Evolutionary conservation across 257 asterid species (phyloP), one percentile per base, ranked within the genome.

Genomic region (Solanum virginianum): DNA sequence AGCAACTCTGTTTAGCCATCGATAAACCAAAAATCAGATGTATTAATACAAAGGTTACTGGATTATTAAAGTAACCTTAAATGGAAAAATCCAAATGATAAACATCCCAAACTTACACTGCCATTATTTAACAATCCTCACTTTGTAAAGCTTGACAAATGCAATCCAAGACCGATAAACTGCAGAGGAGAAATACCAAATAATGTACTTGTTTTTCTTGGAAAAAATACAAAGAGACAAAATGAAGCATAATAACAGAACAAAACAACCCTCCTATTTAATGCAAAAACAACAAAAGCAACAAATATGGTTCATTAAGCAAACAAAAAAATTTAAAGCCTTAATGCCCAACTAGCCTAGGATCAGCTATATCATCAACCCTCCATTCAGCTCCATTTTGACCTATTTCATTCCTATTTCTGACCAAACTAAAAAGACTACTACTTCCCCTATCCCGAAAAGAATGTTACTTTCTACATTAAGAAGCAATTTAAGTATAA

Each of bases 1-100:
- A 82, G 98, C 97, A 85, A 94, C 95, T 86, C 98, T 97, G 65
- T 75, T 62, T 70, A 71, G 88, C 51, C 80, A 90, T 60, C 85
- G 87, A 87, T 20, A 54, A 26, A 43, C 45, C 24, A 1, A 49
- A 75, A 75, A 75, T 49, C 24, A 75, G 41, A 75, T 43, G 51
- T 6, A 20, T 2, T 47, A 49, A 22, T 74, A 74, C 55, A 74
- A 74, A 74, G 4, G 62, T 2, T 8, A 75, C 62, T 49, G 62
- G 82, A 49, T 49, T 24, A 24, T 4, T 13, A 8, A 75, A 74
- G 82, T 24, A 49, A 14, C 43, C 1, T 45, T 45, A 74, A 75
- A 75, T 49, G 3, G 22, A 24, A 49, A 32, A 49, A 75, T 22
- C 0, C 82, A 49, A 75, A 14, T 22, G 41, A 75, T 75, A 14